Evolutionary conservation across 2,329 filamentous ascomycete genomes (phyloP).

Genomic region (Graphilbum fragrans): DNA sequence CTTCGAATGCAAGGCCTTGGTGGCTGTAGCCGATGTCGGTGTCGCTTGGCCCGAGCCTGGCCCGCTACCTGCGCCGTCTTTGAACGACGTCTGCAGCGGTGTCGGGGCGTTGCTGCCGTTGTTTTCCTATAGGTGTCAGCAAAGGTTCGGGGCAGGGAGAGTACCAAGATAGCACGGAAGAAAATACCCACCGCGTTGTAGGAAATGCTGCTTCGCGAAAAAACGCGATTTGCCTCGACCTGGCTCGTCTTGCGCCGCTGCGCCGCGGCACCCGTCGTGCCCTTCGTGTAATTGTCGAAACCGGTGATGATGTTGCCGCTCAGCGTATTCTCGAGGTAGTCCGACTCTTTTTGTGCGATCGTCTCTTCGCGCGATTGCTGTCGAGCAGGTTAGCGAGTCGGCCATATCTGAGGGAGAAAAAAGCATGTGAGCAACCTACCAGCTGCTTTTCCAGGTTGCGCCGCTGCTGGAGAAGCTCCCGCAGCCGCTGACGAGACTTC

Average conservation of each 20-base stretch:
- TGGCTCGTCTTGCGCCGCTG: constrained; percentile 53
- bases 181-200: constrained; percentile 27
- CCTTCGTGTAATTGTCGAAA: constrained; percentile 98
- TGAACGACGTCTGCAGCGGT: constrained; percentile 41
- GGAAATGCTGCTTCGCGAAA: constrained; percentile 53
- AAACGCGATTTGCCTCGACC: constrained; percentile 61
- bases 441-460: constrained; percentile 32
- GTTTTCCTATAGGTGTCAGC: constrained; percentile 8
- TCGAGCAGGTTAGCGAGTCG: background rate
- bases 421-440: too few relatives aligned
- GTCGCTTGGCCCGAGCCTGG: constrained; percentile 38
- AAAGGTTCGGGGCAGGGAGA: constrained; percentile 1
- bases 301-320: constrained; percentile 93
- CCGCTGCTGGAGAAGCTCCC: constrained; percentile 55
- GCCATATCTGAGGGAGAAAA: background rate
- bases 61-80: constrained; percentile 18
- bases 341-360: constrained; percentile 72
- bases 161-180: constrained; percentile 6
- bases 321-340: constrained; percentile 83
- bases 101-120: constrained; percentile 34
- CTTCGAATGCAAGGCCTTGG: constrained; percentile 34
- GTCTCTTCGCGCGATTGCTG: constrained; percentile 48
- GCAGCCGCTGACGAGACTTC: constrained; percentile 54
- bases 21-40: constrained; percentile 38
- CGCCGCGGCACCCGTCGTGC: constrained; percentile 50